These are phyloP conservation scores for Colletotrichum zoysiae DNA, from an alignment of 2,329 filamentous ascomycete species.

Conservation along the genomic window DNA sequence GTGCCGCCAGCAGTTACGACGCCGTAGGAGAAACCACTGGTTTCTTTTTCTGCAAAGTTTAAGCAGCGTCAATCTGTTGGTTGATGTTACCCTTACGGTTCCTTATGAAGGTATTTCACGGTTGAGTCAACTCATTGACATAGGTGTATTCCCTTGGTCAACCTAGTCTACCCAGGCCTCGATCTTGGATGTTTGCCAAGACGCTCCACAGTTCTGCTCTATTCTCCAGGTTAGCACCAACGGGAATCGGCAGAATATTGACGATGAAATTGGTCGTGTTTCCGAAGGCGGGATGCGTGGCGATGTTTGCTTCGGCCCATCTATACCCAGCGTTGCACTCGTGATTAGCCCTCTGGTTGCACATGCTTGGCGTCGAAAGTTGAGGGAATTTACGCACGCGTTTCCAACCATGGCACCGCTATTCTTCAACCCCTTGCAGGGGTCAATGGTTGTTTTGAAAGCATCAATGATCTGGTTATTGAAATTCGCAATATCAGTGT, in stretches of 20 bases:
- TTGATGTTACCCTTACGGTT: neutral
- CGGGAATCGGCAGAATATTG: conserved; percentile 49
- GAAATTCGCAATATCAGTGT: no score
- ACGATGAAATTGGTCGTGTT: conserved; percentile 53
- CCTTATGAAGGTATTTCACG: neutral
- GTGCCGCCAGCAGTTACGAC: conserved; percentile 59
- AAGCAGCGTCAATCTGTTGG: conserved; percentile 48
- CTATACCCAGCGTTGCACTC: conserved; percentile 53
- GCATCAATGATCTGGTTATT: conserved; percentile 49
- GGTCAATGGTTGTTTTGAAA: conserved; percentile 50
- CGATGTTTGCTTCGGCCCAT: conserved; percentile 52
- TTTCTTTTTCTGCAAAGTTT: conserved; percentile 57
- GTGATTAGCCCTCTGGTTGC: conserved; percentile 36
- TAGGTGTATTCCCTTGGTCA: conserved; percentile 57
- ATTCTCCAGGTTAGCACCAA: conserved; percentile 56
- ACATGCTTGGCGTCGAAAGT: neutral
- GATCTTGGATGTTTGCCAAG: conserved; percentile 54
- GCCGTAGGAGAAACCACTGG: conserved; percentile 58
- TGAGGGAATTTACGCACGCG: neutral
- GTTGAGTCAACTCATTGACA: conserved; percentile 56
- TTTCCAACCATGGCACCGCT: conserved; percentile 44
- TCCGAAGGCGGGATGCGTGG: conserved; percentile 56
- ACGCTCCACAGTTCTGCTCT: conserved; percentile 56
- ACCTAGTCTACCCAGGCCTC: conserved; percentile 52
- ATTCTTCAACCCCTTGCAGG: conserved; percentile 46